phyloP scores from a whole-genome alignment of 495 filamentous ascomycete species.

The Aspergillus bertholletiae region DNA sequence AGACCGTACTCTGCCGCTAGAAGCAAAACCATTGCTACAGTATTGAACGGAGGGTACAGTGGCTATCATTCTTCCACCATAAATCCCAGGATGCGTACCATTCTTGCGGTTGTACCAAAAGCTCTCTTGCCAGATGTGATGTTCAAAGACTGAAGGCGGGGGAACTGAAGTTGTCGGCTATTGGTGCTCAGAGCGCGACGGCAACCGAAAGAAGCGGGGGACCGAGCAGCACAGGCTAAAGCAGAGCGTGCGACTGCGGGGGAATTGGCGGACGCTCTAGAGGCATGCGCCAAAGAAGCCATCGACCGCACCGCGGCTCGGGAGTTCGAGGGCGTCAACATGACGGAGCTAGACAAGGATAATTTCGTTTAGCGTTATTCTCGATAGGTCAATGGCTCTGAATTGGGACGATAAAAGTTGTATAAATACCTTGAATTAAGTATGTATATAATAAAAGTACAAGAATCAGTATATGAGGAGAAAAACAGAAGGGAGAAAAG shows the following conservation, averaged over 20 bases:
- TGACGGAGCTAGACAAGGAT: constrained; percentile 12
- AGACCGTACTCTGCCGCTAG: background rate
- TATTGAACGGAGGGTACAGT: background rate
- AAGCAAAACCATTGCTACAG: background rate
- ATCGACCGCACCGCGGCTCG: constrained; percentile 47
- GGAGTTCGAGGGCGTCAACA: constrained; percentile 24
- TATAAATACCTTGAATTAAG: background rate
- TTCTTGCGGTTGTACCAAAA: constrained; percentile 42
- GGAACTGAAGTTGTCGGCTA: constrained; percentile 33
- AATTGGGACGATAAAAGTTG: background rate
- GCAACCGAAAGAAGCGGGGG: constrained; percentile 25
- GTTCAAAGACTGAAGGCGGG: constrained; percentile 41
- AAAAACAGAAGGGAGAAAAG: background rate
- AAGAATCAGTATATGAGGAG: background rate
- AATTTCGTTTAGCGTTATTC: constrained; percentile 5
- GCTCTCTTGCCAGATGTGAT: constrained; percentile 35
- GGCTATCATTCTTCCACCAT: background rate
- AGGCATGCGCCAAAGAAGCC: constrained; percentile 38
- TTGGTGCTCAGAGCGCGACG: constrained; percentile 34
- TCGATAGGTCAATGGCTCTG: background rate
- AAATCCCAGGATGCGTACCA: constrained; percentile 25
- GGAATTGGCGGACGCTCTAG: constrained; percentile 16
- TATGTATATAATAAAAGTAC: background rate
- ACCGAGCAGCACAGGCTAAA: constrained; percentile 25
- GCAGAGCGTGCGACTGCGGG: constrained; percentile 34